These are phyloP conservation scores for Podaxis sp. DNA, from an alignment of 768 basidiomycete genomes.

Conservation along the genomic window DNA sequence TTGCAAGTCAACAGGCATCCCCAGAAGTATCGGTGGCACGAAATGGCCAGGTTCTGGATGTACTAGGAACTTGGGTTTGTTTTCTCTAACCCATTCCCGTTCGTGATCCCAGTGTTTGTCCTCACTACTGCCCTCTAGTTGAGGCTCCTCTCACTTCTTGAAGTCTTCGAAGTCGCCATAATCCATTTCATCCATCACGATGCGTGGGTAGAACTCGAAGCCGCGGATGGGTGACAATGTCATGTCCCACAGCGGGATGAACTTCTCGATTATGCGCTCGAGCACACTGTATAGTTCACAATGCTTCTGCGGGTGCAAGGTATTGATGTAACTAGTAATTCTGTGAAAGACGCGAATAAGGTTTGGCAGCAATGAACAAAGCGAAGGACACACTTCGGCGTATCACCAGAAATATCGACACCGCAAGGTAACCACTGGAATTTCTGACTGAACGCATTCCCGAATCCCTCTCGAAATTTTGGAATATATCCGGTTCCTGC, in stretches of 20 bases:
- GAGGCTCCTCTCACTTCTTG: not conserved
- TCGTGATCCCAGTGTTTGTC: not conserved
- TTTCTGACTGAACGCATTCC: slow-evolving; percentile 5
- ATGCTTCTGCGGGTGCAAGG: slow-evolving; percentile 30
- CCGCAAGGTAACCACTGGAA: slow-evolving; percentile 18
- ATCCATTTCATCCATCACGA: not conserved
- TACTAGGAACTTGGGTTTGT: slow-evolving; percentile 21
- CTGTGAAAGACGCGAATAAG: not conserved
- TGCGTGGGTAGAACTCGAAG: not conserved
- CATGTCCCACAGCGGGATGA: slow-evolving; percentile 30
- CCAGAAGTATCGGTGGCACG: slow-evolving; percentile 20
- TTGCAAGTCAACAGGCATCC: slow-evolving; percentile 19
- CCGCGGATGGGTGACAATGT: slow-evolving; percentile 19
- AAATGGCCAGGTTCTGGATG: slow-evolving; percentile 16
- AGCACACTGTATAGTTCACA: slow-evolving; percentile 23
- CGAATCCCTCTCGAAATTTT: not conserved
- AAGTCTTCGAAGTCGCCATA: not conserved
- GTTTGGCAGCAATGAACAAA: no score
- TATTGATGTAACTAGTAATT: slow-evolving; percentile 39
- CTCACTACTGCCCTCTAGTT: not conserved
- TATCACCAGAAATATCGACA: slow-evolving; percentile 16
- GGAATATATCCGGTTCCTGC: not conserved
- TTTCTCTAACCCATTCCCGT: not conserved
- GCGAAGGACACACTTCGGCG: slow-evolving; percentile 17
- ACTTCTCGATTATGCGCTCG: slow-evolving; percentile 24